phyloP scores from a whole-genome alignment of 352 stramenopile genomes.

The Pythium oligandrum region DNA sequence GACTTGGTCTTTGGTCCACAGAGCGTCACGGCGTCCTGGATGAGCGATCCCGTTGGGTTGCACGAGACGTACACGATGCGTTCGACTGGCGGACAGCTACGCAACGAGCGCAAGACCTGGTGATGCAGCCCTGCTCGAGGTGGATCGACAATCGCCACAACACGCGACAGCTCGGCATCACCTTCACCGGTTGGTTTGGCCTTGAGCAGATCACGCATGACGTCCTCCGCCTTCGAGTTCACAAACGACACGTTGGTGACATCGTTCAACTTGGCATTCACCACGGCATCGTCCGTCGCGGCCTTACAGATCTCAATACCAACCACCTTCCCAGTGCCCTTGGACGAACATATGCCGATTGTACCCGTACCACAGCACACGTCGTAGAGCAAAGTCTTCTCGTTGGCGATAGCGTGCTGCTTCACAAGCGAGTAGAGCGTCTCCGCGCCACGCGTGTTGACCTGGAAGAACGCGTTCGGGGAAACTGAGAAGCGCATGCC shows the following conservation, averaged over 20 bases:
- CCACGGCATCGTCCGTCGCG: conserved; percentile 86
- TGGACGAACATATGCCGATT: conserved; percentile 94
- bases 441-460: conserved; percentile 95
- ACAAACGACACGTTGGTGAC: conserved; percentile 89
- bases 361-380: conserved; percentile 98
- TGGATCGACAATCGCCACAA: conserved; percentile 97
- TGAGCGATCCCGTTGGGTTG: conserved; percentile 95
- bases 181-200: conserved; percentile 49
- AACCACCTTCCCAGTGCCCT: conserved; percentile 70
- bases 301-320: conserved; percentile 88
- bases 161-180: conserved; percentile 54
- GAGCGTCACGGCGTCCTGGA: conserved; percentile 85
- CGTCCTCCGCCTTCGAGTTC: conserved; percentile 89
- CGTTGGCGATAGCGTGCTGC: conserved; percentile 65
- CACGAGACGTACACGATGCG: conserved; percentile 98
- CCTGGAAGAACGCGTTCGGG: conserved; percentile 93
- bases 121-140: conserved; percentile 94
- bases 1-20: conserved; percentile 93
- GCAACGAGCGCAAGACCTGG: conserved; percentile 85
- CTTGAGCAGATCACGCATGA: conserved; percentile 79
- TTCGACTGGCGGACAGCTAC: conserved; percentile 75
- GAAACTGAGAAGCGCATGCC: conserved; percentile 90
- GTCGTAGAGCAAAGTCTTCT: conserved; percentile 92
- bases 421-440: conserved; percentile 95
- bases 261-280: conserved; percentile 83